These are phyloP conservation scores for Boletus rubescentipes DNA, from an alignment of 768 basidiomycete genomes.

Conservation along the genomic window DNA sequence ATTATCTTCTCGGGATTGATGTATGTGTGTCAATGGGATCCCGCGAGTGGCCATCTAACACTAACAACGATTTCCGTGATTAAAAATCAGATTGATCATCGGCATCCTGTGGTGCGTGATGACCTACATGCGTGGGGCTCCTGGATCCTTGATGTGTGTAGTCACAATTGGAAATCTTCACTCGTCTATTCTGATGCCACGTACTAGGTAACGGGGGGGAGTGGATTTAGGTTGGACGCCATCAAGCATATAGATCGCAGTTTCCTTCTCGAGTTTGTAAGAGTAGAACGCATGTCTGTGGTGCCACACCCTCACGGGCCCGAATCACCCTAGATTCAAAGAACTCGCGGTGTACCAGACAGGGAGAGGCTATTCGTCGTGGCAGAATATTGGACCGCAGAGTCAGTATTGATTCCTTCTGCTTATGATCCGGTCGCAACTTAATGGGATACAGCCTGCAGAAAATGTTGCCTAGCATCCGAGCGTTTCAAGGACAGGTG, in stretches of 20 bases:
- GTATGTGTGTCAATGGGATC: slow-evolving; percentile 38
- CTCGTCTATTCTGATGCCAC: neutral
- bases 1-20: slow-evolving; percentile 75
- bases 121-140: slow-evolving; percentile 77
- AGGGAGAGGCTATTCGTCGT: slow-evolving; percentile 57
- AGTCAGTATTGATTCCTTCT: slow-evolving; percentile 41
- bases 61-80: slow-evolving; percentile 12
- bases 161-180: neutral
- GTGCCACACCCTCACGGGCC: neutral
- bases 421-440: neutral
- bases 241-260: slow-evolving; percentile 83
- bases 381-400: slow-evolving; percentile 82
- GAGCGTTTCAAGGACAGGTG: slow-evolving; percentile 65
- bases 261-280: slow-evolving; percentile 70
- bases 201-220: slow-evolving; percentile 60
- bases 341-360: slow-evolving; percentile 44
- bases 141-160: slow-evolving; percentile 66
- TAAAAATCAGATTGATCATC: slow-evolving; percentile 67
- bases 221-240: slow-evolving; percentile 85
- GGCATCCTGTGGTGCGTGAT: slow-evolving; percentile 74
- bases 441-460: slow-evolving; percentile 38
- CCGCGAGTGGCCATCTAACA: neutral
- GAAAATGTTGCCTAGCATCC: slow-evolving; percentile 55
- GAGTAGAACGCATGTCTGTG: slow-evolving; percentile 15
- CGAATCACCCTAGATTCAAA: slow-evolving; percentile 44